Evolutionary conservation across 2,329 filamentous ascomycete genomes (phyloP), one percentile per base, ranked within the genome.

Genomic region (Diaporthe longicolla): DNA sequence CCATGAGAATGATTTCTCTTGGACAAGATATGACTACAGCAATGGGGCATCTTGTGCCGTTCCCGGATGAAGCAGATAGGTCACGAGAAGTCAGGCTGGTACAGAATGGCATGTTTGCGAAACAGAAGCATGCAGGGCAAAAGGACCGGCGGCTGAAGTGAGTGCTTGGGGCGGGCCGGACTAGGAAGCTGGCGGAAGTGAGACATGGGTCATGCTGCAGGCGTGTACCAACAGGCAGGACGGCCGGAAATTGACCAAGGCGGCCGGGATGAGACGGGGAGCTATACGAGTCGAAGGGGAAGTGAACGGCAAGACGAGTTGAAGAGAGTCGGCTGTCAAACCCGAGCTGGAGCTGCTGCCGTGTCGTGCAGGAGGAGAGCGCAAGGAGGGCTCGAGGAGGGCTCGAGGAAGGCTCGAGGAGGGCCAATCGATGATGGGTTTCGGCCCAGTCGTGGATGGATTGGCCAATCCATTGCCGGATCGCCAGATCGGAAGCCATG

Each of bases 141-240:
- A 9, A 54, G 63, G 48, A 26, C 63, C 45, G 48, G 15, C 63
- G 48, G 63, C 45, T 68, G 63, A 68, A 68, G 48, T 68, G 45
- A 68, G 26, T 21, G 1, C 21, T 21, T 35, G 45, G 63, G 19
- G 48, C 63, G 29, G 48, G 45, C 48, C 63, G 48, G 63, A 68
- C 63, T 68, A 68, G 63, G 63, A 54, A 68, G 63, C 63, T 68
- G 63, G 63, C 35, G 35, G 61, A 37, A 52, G 61, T 50, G 61
- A 66, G 45, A 68, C 63, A 68, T 68, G 63, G 63, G 32, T 26
- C 17, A 32, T 24, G 63, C 48, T 54, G 63, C 63, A 68, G 63
- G 54, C 63, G 32, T 40, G 63, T 68, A 68, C 63, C 63, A 68
- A 68, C 63, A 40, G 63, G 32, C 63, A 65, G 40, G 40, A n/a